These are phyloP conservation scores for Panaeolus cyanescens DNA, from an alignment of 768 basidiomycete species.

Conservation along the genomic window DNA sequence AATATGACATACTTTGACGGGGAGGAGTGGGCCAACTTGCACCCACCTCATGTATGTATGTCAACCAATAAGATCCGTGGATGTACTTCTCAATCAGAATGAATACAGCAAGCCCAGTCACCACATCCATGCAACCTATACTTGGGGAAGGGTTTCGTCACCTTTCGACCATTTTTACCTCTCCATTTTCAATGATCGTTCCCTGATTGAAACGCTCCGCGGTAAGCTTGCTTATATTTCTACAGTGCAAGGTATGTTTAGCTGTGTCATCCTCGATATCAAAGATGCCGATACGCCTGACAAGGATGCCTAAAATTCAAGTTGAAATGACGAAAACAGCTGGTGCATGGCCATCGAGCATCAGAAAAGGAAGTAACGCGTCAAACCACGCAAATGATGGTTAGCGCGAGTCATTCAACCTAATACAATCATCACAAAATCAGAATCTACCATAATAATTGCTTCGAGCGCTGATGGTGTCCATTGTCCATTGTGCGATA, in stretches of 20 bases:
- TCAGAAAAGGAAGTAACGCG: not conserved
- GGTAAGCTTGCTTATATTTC: not conserved
- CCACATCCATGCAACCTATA: not conserved
- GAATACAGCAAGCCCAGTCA: not conserved
- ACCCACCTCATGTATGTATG: slow-evolving; percentile 1
- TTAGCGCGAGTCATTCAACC: not conserved
- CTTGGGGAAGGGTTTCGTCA: not conserved
- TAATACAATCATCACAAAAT: not conserved
- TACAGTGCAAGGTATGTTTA: too few relatives aligned
- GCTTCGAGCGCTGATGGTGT: not conserved
- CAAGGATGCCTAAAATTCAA: not conserved
- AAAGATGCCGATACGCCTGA: not conserved
- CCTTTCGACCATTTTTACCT: not conserved
- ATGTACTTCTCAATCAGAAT: not conserved
- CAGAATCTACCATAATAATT: not conserved
- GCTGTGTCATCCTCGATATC: not conserved
- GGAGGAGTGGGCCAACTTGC: not conserved
- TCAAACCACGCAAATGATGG: not conserved
- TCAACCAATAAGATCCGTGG: not conserved
- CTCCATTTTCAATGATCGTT: not conserved
- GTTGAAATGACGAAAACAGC: not conserved
- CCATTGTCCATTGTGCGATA: too few relatives aligned
- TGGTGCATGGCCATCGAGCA: not conserved
- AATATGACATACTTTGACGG: not conserved
- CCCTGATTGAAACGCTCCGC: not conserved